phyloP scores from a whole-genome alignment of 768 basidiomycete species.

The Lactarius evosmus region DNA sequence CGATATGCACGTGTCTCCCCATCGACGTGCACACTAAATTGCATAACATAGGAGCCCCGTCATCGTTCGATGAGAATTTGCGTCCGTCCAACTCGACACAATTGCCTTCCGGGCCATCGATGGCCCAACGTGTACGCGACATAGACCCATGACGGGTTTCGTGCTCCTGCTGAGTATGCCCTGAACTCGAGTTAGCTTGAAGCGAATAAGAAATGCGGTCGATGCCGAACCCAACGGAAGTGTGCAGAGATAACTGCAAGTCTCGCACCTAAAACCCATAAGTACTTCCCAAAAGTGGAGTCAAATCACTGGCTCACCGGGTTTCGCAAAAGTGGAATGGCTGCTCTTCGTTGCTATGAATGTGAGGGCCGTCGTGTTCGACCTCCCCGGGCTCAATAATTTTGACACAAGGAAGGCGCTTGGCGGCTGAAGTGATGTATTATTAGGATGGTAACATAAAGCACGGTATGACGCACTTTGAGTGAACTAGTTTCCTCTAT shows the following conservation, averaged over 20 bases:
- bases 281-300: not conserved
- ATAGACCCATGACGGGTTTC: constrained; percentile 64
- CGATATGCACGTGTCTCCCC: constrained; percentile 57
- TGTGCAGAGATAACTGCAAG: constrained; percentile 58
- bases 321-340: constrained; percentile 56
- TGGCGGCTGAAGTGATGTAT: constrained; percentile 39
- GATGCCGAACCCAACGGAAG: constrained; percentile 45
- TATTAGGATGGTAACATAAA: not conserved
- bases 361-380: constrained; percentile 47
- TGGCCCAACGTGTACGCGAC: constrained; percentile 54
- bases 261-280: constrained; percentile 43
- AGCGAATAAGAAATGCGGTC: not conserved
- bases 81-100: constrained; percentile 53
- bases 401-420: constrained; percentile 50
- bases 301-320: constrained; percentile 34
- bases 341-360: constrained; percentile 44
- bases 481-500: constrained; percentile 40
- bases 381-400: constrained; percentile 43
- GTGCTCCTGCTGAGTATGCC: constrained; percentile 57
- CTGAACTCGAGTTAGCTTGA: constrained; percentile 33
- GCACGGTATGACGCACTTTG: constrained; percentile 41
- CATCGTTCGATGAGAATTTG: constrained; percentile 51
- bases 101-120: constrained; percentile 52
- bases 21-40: constrained; percentile 54
- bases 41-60: constrained; percentile 63